Base-by-base conservation (phyloP, 306 rosid genomes). In the Corylus americana region DNA sequence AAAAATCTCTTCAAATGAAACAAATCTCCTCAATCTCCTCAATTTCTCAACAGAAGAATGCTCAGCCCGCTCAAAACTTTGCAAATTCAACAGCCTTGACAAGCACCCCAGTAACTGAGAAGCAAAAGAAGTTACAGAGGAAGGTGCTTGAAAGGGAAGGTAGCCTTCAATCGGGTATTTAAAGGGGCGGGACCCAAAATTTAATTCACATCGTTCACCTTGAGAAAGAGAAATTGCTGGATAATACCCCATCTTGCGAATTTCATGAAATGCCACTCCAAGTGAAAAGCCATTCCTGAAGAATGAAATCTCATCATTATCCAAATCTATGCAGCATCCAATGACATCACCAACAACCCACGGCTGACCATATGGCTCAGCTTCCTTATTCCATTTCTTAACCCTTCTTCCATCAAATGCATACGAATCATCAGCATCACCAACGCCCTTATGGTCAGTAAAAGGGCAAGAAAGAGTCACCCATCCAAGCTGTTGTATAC, bases 381-480 rank as follows among this genome's bases (percentile, higher is more conserved):
- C 93, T 45, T 90, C 91, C 82, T 90, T 95, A 85, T 93, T 95
- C 99, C 98, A 93, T 87, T 95, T 95, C 75, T 84, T 88, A 78
- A 90, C 93, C 80, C 98, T 92, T 79, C 88, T 90, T 78, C 99
- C 99, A 85, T 95, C 99, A 84, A 90, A 95, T n/a, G 99, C 99
- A 81, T 95, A 95, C 0, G 98, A 95, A 86, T 91, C 99, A 11
- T 90, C 97, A 8, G 92, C 91, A 78, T 95, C 99, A 55, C 99
- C 99, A 54, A 95, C 99, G 82, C 97, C 99, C 88, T 93, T 84
- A 22, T 91, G 94, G 64, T 93, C 92, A 66, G 94, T 90, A 83
- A 95, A 95, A 75, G 94, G 98, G 75, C 94, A 95, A 77, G 96
- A 88, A 85, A 88, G 78, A 82, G 98, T 93, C 44, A 97, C 98